Conservation (phyloP, 2,329 filamentous ascomycete species). For the Zasmidium cellare region DNA sequence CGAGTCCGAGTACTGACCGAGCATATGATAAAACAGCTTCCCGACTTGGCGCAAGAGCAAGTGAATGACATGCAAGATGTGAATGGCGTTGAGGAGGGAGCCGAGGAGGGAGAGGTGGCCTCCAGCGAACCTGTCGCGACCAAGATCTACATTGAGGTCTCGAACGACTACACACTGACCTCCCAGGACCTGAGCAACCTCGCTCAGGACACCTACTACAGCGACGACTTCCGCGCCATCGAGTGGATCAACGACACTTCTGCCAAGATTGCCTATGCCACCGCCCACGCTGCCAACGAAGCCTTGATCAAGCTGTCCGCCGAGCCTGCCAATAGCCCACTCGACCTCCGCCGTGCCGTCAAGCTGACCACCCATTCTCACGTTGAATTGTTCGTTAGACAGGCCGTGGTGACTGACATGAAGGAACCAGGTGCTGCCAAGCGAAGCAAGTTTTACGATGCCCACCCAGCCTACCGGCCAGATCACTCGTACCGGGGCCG, state of each 20-base stretch:
- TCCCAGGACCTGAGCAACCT: slow-evolving; percentile 79
- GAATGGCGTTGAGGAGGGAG: slow-evolving; percentile 27
- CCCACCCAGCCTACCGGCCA: slow-evolving; percentile 72
- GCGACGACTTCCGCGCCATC: slow-evolving; percentile 60
- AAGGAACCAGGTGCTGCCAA: slow-evolving; percentile 78
- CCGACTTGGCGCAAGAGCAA: not conserved
- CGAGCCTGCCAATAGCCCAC: slow-evolving; percentile 37
- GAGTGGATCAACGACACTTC: slow-evolving; percentile 97
- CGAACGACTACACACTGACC: slow-evolving; percentile 68
- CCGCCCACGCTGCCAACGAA: slow-evolving; percentile 52
- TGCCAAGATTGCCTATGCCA: slow-evolving; percentile 78
- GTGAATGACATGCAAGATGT: slow-evolving; percentile 15
- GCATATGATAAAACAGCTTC: not conserved
- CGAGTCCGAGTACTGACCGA: not conserved
- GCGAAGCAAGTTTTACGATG: slow-evolving; percentile 85
- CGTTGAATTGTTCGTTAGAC: slow-evolving; percentile 68
- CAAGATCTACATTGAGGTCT: slow-evolving; percentile 81
- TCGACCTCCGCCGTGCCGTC: slow-evolving; percentile 71
- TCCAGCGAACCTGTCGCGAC: slow-evolving; percentile 44
- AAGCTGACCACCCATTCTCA: slow-evolving; percentile 67
- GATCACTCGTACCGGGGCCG: slow-evolving; percentile 70
- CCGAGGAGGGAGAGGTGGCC: slow-evolving; percentile 36
- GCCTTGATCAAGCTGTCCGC: slow-evolving; percentile 55
- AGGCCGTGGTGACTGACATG: slow-evolving; percentile 72
- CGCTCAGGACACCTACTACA: slow-evolving; percentile 58